Percentiles rank a stretch among this genome's conserved stretches.
Evolutionary conservation across 441 rosid species (phyloP).

Genomic region (Biscutella laevigata): DNA sequence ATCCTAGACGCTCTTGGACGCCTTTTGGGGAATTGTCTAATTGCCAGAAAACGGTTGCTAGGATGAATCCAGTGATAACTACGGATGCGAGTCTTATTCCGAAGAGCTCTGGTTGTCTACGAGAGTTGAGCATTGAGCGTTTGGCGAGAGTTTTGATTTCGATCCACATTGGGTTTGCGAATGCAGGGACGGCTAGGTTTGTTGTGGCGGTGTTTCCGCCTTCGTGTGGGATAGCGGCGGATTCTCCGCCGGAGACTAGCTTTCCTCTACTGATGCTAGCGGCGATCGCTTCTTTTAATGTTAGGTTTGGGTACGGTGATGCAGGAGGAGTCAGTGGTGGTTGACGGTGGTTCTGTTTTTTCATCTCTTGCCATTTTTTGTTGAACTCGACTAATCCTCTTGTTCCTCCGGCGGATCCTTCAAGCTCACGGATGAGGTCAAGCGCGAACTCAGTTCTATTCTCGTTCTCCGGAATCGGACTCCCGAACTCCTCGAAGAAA

Average conservation of each 20-base stretch:
- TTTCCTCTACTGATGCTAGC: slow-evolving; percentile 80
- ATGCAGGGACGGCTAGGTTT: slow-evolving; percentile 48
- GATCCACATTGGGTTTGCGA: slow-evolving; percentile 63
- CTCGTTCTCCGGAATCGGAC: slow-evolving; percentile 27
- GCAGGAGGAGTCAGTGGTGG: slow-evolving; percentile 32
- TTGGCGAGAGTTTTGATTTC: slow-evolving; percentile 62
- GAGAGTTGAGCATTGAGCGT: slow-evolving; percentile 45
- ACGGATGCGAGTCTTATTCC: slow-evolving; percentile 59
- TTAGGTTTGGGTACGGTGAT: slow-evolving; percentile 33
- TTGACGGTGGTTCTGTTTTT: slow-evolving; percentile 41
- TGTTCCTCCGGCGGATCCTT: slow-evolving; percentile 56
- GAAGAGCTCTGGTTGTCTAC: slow-evolving; percentile 56
- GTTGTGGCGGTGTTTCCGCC: not conserved
- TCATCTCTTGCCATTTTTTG: slow-evolving; percentile 54
- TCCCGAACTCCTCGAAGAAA: slow-evolving; percentile 44
- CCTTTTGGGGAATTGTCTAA: slow-evolving; percentile 71
- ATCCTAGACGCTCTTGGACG: slow-evolving; percentile 58
- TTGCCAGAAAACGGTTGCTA: slow-evolving; percentile 70
- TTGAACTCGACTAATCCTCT: slow-evolving; percentile 75
- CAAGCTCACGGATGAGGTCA: slow-evolving; percentile 28
- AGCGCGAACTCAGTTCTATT: slow-evolving; percentile 27
- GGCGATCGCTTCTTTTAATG: slow-evolving; percentile 74
- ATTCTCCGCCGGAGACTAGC: slow-evolving; percentile 52
- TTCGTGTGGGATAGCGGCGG: slow-evolving; percentile 24
- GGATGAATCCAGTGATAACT: slow-evolving; percentile 57